Base-by-base conservation (phyloP, 495 filamentous ascomycete species). In the Lophiotrema nucula region DNA sequence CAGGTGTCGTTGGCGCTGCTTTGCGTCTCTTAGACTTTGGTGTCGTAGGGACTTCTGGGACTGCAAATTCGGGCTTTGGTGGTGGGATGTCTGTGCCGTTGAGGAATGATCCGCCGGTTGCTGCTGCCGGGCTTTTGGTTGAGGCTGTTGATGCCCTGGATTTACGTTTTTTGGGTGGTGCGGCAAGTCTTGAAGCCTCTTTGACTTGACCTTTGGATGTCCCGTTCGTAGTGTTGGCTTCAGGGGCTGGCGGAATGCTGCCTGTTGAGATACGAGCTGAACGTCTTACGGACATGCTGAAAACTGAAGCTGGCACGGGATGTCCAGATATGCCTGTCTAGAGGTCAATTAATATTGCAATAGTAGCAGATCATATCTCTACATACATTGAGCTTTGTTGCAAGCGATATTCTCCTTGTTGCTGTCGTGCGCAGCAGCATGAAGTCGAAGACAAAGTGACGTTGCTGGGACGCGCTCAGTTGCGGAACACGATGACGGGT, bases 251-350 rank as follows among this genome's bases (percentile, higher is more conserved):
- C 3, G 47, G n/a, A 4, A 42, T 12, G 49, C n/a, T 53, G 23
- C 5, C 47, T 39, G 60, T 44, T 15, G 55, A 58, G 22, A 60
- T 43, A n/a, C 69, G 66, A 44, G 68, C 55, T 33, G 70, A 72
- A 18, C 70, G 68, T 38, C 70, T 54, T 18, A 69, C 52, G 28
- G 68, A 68, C 70, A 72, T 72, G 33, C 10, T 57, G 57, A 39
- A 21, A 10, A 43, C 10, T 8, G 11, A 6, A 16, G 19, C 19
- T 8, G 12, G 18, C 19, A 6, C 8, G 6, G 11, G 18, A 6
- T 15, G 19, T 43, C 39, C 39, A 21, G 39, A 16, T 19, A n/a
- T n/a, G n/a, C n/a, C n/a, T n/a, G n/a, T n/a, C n/a, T n/a, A n/a
- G n/a, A n/a, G n/a, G n/a, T n/a, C n/a, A n/a, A n/a, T n/a, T n/a